phyloP scores from a whole-genome alignment of 306 rosid species.

The Fragaria vesca region DNA sequence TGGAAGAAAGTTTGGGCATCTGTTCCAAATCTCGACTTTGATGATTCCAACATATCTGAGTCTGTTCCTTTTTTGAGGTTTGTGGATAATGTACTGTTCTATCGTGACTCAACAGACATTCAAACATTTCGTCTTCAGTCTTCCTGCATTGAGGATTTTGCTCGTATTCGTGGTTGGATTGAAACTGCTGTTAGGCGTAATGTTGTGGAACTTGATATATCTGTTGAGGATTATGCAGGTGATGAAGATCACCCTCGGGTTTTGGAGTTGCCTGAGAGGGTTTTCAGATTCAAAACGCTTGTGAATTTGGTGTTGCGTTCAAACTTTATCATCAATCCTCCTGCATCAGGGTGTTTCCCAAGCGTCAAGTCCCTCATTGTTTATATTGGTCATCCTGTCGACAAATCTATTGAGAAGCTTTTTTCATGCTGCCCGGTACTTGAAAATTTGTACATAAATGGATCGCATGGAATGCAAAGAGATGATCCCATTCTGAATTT shows the following conservation, averaged over 20 bases:
- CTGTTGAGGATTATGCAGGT: not conserved
- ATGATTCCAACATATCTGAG: too few species aligned
- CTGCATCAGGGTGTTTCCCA: not conserved
- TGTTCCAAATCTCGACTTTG: not conserved
- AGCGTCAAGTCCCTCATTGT: not conserved
- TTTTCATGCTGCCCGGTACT: not conserved
- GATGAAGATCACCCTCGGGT: not conserved
- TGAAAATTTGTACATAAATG: not conserved
- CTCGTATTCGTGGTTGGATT: not conserved
- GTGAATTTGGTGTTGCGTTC: not conserved
- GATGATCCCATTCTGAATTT: not conserved
- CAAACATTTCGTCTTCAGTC: not conserved
- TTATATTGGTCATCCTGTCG: not conserved
- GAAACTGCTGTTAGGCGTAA: not conserved
- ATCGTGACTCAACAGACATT: not conserved
- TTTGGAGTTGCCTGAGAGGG: not conserved
- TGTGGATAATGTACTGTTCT: constrained; percentile 3
- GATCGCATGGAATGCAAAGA: not conserved
- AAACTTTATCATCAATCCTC: not conserved
- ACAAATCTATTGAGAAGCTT: not conserved
- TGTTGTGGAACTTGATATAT: constrained; percentile 2
- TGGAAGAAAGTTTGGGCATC: not conserved
- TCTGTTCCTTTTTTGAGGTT: not conserved
- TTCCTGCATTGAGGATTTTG: not conserved
- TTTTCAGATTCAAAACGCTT: not conserved